Base-by-base conservation (phyloP, 164 flowering plant genomes). In the Cinnamomum micranthum region DNA sequence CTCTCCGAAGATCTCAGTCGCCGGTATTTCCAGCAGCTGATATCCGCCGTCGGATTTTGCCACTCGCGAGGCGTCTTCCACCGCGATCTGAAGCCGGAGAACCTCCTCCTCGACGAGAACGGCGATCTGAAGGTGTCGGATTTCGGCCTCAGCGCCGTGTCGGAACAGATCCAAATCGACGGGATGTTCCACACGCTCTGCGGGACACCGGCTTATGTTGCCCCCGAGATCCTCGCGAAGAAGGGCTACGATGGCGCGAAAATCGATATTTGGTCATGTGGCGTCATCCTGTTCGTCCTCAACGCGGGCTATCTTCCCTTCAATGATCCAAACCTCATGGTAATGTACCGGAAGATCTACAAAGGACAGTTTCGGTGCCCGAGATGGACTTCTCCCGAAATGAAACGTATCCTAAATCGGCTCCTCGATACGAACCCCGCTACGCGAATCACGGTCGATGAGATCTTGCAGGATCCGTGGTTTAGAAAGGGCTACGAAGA, bases 141-240 rank as follows among this genome's bases (percentile, higher is more conserved):
- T 74, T 90, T 89, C 78, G 91, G 94, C 0, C 86, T 90, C 74
- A 81, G 86, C 75, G 92, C 92, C 33, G 80, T 89, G 0, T 72
- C 73, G 60, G 91, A 86, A 0, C 88, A 85, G 82, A 75, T 74
- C 77, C 82, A 78, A 14, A 66, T 86, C 73, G 92, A 88, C 77
- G 91, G 86, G 0, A 51, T 88, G 65, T 79, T 91, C n/a, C 93
- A 89, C 78, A 91, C 95, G 1, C 76, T 88, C 3, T 91, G 95
- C 81, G 92, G 94, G 0, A 90, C 92, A 1, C 93, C 91, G 2
- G 91, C 93, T 1, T 90, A 90, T 71, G 93, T 90, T 27, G 91
- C 94, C 0, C 94, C 94, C 10, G 94, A 90, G 76, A 79, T 90
- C 25, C 83, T 88, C 2, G 84, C 84, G 7, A 90, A 87, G 80